These are phyloP conservation scores for Fraxinus pennsylvanica DNA, from an alignment of 257 asterid species.

Conservation along the genomic window DNA sequence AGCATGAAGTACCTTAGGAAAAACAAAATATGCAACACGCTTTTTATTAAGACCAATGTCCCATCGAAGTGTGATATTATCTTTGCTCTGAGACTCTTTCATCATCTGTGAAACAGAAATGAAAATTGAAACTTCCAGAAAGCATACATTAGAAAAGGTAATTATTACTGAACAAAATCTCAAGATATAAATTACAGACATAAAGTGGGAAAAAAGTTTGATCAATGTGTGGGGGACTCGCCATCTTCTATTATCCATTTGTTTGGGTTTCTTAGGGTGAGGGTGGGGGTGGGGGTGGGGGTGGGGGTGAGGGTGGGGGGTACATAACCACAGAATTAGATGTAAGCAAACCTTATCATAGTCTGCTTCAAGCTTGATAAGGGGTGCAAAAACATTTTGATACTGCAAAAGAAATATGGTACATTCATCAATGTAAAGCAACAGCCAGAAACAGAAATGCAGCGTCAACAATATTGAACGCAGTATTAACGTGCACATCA, in stretches of 20 bases:
- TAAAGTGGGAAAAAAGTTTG: not conserved
- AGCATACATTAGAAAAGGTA: constrained; percentile 13
- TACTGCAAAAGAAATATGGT: constrained; percentile 54
- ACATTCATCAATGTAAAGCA: constrained; percentile 25
- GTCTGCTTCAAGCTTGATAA: constrained; percentile 98
- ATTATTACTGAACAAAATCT: constrained; percentile 8
- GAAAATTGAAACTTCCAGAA: constrained; percentile 12
- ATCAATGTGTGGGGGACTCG: not conserved
- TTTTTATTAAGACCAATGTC: constrained; percentile 96
- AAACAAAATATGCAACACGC: constrained; percentile 89
- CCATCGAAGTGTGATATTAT: constrained; percentile 85
- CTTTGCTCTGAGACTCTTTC: constrained; percentile 99
- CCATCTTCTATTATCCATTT: not conserved
- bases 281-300: too few relatives aligned
- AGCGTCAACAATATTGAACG: constrained; percentile 1
- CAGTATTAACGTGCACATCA: constrained; percentile 20
- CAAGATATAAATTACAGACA: not conserved
- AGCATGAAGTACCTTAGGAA: constrained; percentile 72
- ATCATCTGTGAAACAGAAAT: constrained; percentile 65
- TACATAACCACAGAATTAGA: not conserved
- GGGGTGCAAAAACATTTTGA: constrained; percentile 98
- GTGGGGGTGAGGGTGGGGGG: too few relatives aligned
- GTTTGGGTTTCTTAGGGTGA: not conserved
- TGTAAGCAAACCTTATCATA: constrained; percentile 74
- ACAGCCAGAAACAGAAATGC: not conserved